These are phyloP conservation scores for Colletotrichum sp. DNA, from an alignment of 2,329 filamentous ascomycete genomes.

Conservation along the genomic window DNA sequence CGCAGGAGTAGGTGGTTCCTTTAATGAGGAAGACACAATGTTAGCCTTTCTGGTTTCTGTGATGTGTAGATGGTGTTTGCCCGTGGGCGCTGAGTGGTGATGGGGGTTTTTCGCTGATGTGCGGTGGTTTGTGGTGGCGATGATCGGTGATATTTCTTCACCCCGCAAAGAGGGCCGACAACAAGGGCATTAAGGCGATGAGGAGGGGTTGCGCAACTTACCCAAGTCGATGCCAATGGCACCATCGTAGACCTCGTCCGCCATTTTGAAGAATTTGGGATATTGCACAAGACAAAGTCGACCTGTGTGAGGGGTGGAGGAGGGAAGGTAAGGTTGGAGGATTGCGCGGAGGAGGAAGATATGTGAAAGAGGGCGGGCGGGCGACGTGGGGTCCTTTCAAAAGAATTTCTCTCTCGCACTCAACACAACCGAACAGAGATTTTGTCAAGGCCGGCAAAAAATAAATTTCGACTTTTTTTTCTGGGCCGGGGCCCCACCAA, in stretches of 20 bases:
- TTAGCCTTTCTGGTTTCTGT: constrained; percentile 21
- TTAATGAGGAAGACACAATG: constrained; percentile 16
- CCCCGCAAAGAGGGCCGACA: constrained; percentile 10
- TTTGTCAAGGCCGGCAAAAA: constrained; percentile 20
- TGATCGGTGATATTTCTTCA: not conserved
- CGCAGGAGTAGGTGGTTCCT: constrained; percentile 99
- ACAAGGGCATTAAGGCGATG: constrained; percentile 9
- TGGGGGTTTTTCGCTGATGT: not conserved
- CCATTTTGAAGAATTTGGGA: constrained; percentile 67
- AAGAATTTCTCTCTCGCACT: constrained; percentile 21
- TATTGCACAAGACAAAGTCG: constrained; percentile 21
- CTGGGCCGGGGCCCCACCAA: constrained; percentile 15
- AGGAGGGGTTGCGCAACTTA: constrained; percentile 49
- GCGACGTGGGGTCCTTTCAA: constrained; percentile 22
- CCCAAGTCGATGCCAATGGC: constrained; percentile 99
- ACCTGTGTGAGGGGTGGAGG: constrained; percentile 23
- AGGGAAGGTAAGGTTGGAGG: constrained; percentile 20
- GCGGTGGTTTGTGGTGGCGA: constrained; percentile 9
- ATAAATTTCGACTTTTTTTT: constrained; percentile 24
- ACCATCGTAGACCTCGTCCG: constrained; percentile 98
- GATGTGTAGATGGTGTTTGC: not conserved
- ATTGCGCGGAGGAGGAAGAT: constrained; percentile 21
- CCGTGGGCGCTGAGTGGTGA: not conserved
- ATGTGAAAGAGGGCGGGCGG: constrained; percentile 16
- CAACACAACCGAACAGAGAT: constrained; percentile 13